Evolutionary conservation across 2,329 filamentous ascomycete genomes (phyloP).

Genomic region (Pseudovirgaria hyperparasitica): DNA sequence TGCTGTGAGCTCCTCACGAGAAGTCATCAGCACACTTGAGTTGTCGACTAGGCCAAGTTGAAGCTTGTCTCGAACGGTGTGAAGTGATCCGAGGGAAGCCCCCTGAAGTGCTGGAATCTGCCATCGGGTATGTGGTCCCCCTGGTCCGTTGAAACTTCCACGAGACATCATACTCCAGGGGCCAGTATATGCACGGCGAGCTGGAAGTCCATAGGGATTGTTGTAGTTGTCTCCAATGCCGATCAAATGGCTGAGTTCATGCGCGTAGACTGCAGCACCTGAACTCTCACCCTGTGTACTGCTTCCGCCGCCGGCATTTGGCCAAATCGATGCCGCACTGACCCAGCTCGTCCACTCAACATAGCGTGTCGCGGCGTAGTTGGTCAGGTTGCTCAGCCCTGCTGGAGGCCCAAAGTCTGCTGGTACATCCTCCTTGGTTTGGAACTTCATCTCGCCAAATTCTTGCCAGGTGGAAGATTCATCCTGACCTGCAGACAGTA

Average conservation of each 20-base stretch:
- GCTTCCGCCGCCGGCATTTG: conserved; percentile 39
- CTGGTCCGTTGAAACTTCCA: conserved; percentile 41
- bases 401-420: conserved; percentile 37
- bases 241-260: conserved; percentile 40
- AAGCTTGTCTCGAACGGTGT: conserved; percentile 41
- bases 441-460: conserved; percentile 43
- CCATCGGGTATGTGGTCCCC: conserved; percentile 41
- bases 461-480: conserved; percentile 45
- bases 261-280: conserved; percentile 41
- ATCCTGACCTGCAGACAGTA: conserved; percentile 42
- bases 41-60: conserved; percentile 36
- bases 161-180: conserved; percentile 42
- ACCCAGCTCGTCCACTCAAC: conserved; percentile 43
- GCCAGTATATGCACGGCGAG: conserved; percentile 36
- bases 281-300: conserved; percentile 42
- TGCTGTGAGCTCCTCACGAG: conserved; percentile 29
- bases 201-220: conserved; percentile 36
- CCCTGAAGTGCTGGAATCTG: conserved; percentile 38
- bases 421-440: conserved; percentile 34
- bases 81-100: conserved; percentile 37
- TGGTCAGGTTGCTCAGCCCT: conserved; percentile 26
- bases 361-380: conserved; percentile 39
- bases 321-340: conserved; percentile 39
- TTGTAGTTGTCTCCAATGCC: conserved; percentile 44
- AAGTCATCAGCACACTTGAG: conserved; percentile 32